phyloP scores from a whole-genome alignment of 2,329 filamentous ascomycete species.

The Lasiodiplodia theobromae region DNA sequence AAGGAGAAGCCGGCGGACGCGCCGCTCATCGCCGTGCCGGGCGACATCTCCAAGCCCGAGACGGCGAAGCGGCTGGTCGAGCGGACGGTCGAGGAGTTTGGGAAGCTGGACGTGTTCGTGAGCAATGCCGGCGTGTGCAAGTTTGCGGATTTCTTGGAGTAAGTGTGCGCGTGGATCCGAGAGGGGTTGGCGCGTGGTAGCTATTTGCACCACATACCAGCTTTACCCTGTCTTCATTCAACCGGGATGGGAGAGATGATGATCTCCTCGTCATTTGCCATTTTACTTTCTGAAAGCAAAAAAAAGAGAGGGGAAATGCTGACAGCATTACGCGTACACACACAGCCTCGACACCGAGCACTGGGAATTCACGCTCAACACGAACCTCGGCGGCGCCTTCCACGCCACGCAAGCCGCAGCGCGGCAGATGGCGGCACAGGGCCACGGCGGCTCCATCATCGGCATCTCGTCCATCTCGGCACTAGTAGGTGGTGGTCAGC shows the following conservation, averaged over 20 bases:
- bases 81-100: constrained; percentile 68
- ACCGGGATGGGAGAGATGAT: neutral
- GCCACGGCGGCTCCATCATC: constrained; percentile 78
- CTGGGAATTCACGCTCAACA: constrained; percentile 74
- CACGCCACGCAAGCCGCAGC: constrained; percentile 86
- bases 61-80: constrained; percentile 74
- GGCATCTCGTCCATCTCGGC: constrained; percentile 76
- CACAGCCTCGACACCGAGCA: constrained; percentile 70
- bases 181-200: too few species aligned
- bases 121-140: constrained; percentile 89
- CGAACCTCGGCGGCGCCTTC: constrained; percentile 89
- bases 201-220: too few species aligned
- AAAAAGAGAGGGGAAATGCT: neutral
- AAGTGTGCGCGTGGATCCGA: neutral
- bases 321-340: too few species aligned
- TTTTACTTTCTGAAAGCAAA: too few species aligned
- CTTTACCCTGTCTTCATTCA: neutral
- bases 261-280: too few species aligned
- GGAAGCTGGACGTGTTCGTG: constrained; percentile 71
- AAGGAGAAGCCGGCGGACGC: constrained; percentile 40
- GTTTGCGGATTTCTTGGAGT: constrained; percentile 85
- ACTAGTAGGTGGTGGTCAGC: constrained; percentile 77
- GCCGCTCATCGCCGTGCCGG: constrained; percentile 69
- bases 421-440: constrained; percentile 75
- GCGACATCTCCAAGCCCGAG: constrained; percentile 78